Evolutionary conservation across 2,329 filamentous ascomycete genomes (phyloP).

Genomic region (Aspergillus pseudoglaucus): DNA sequence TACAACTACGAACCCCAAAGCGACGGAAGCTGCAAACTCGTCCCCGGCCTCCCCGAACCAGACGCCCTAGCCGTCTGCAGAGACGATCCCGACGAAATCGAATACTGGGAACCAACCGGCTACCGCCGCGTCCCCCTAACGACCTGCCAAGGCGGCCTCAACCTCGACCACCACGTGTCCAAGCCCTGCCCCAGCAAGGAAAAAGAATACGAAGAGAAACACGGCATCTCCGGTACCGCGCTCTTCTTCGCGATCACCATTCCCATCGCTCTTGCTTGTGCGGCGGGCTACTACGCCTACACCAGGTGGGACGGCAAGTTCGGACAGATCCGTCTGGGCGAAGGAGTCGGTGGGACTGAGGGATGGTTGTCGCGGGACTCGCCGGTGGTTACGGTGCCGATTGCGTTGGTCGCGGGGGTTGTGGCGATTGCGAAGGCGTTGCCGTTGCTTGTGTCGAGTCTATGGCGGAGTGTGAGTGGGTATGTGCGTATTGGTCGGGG

Average conservation of each 20-base stretch:
- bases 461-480: conserved; percentile 61
- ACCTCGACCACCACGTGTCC: conserved; percentile 62
- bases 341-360: conserved; percentile 36
- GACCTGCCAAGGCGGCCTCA: conserved; percentile 70
- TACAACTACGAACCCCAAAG: conserved; percentile 83
- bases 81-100: conserved; percentile 59
- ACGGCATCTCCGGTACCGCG: conserved; percentile 61
- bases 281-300: conserved; percentile 77
- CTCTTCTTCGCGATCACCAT: conserved; percentile 82
- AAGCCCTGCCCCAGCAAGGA: conserved; percentile 72
- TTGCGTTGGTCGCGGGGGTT: conserved; percentile 72
- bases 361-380: conserved; percentile 61
- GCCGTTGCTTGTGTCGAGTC: conserved; percentile 64
- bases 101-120: conserved; percentile 79
- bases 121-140: conserved; percentile 86
- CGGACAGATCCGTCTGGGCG: conserved; percentile 84
- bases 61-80: conserved; percentile 55
- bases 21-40: conserved; percentile 70
- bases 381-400: conserved; percentile 74
- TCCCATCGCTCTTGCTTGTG: conserved; percentile 64
- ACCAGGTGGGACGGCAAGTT: conserved; percentile 83
- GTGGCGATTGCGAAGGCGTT: conserved; percentile 66
- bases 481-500: conserved; percentile 41
- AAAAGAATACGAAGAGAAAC: conserved; percentile 70
- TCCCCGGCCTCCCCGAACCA: conserved; percentile 62